Conservation (phyloP, 1,139 yeast genomes). For the Diutina siamensis region DNA sequence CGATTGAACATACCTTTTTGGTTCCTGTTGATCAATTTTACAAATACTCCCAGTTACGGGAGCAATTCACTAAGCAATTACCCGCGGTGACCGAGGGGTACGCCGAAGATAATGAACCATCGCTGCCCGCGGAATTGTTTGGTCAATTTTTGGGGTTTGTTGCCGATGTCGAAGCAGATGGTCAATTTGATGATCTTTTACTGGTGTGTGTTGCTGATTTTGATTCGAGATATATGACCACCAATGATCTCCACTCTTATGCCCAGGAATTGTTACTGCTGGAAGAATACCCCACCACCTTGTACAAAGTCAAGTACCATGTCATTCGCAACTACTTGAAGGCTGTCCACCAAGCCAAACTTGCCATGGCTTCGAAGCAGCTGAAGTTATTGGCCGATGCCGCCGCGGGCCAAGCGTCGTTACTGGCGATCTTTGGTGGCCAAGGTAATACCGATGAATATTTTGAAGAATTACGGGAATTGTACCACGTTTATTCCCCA, state of each 20-base stretch:
- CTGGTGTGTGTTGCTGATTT: slow-evolving; percentile 41
- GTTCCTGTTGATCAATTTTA: slow-evolving; percentile 77
- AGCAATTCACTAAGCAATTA: slow-evolving; percentile 67
- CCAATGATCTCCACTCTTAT: slow-evolving; percentile 75
- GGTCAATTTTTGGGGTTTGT: slow-evolving; percentile 78
- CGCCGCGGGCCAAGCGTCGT: slow-evolving; percentile 37
- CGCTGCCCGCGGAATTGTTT: slow-evolving; percentile 77
- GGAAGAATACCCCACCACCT: slow-evolving; percentile 49
- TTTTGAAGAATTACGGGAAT: slow-evolving; percentile 88
- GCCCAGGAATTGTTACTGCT: slow-evolving; percentile 55
- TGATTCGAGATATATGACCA: background rate
- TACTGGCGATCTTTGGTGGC: slow-evolving; percentile 92
- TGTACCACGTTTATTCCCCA: slow-evolving; percentile 66
- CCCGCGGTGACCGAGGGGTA: slow-evolving; percentile 77
- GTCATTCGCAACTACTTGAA: slow-evolving; percentile 59
- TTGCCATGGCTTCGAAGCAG: slow-evolving; percentile 16
- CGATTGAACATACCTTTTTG: slow-evolving; percentile 76
- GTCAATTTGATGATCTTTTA: slow-evolving; percentile 60
- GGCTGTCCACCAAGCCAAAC: slow-evolving; percentile 42
- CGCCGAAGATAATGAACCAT: slow-evolving; percentile 82
- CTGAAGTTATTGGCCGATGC: slow-evolving; percentile 43
- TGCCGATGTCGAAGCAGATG: slow-evolving; percentile 34
- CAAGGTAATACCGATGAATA: slow-evolving; percentile 98
- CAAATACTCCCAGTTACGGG: slow-evolving; percentile 77
- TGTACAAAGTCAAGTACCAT: slow-evolving; percentile 57